phyloP scores from a whole-genome alignment of 2,329 filamentous ascomycete species.

The Cladophialophora bantiana region DNA sequence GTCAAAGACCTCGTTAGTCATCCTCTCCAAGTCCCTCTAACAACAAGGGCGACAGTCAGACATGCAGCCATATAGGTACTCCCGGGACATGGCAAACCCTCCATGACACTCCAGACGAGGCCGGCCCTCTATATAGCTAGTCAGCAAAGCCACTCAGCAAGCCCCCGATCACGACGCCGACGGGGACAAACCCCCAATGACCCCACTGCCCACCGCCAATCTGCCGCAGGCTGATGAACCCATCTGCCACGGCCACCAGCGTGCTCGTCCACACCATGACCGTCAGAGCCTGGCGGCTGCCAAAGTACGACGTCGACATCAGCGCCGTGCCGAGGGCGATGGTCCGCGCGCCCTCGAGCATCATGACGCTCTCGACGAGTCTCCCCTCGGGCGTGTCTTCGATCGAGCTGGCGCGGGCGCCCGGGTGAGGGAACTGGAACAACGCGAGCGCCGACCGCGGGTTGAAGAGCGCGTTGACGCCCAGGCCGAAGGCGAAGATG shows the following conservation, averaged over 20 bases:
- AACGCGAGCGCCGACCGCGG: conserved; percentile 10
- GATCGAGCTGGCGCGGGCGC: conserved; percentile 8
- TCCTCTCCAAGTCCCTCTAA: neutral
- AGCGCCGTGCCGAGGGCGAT: conserved; percentile 9
- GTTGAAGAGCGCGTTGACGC: conserved; percentile 16
- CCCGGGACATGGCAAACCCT: neutral
- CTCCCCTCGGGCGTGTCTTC: conserved; percentile 15
- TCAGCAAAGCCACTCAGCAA: conserved; percentile 18
- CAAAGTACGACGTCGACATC: conserved; percentile 7
- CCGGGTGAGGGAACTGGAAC: conserved; percentile 17
- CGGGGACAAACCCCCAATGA: conserved; percentile 15
- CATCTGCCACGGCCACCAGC: conserved; percentile 11
- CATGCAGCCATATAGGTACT: neutral
- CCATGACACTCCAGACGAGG: neutral
- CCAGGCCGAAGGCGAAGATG: conserved; percentile 8
- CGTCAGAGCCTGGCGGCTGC: conserved; percentile 5
- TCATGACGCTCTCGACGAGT: conserved; percentile 19
- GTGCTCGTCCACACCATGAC: conserved; percentile 3
- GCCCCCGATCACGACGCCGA: conserved; percentile 6
- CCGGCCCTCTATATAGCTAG: neutral
- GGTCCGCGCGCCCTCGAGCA: conserved; percentile 18
- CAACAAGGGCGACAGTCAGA: neutral
- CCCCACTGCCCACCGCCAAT: conserved; percentile 18
- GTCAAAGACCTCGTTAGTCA: neutral
- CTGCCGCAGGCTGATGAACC: conserved; percentile 15